These are phyloP conservation scores for Otatea glauca DNA, from an alignment of 176 grass and related monocot genomes.

Conservation along the genomic window DNA sequence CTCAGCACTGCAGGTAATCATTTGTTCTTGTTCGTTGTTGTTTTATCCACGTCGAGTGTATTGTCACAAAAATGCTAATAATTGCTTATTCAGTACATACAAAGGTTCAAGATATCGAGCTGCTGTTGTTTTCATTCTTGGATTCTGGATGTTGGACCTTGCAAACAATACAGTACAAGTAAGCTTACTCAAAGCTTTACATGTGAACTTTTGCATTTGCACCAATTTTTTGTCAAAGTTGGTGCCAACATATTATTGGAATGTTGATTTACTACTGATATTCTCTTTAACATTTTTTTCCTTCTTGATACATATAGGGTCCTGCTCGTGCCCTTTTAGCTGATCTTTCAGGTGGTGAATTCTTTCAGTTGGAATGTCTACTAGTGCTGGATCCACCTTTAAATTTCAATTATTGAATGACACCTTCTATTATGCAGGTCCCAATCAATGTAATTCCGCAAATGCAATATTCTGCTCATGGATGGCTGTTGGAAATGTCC, in stretches of 20 bases:
- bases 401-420: background rate
- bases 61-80: conserved; percentile 23
- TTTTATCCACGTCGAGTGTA: background rate
- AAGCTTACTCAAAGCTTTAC: conserved; percentile 45
- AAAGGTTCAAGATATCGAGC: conserved; percentile 89
- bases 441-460: conserved; percentile 91
- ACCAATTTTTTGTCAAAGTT: background rate
- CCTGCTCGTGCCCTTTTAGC: conserved; percentile 92
- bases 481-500: conserved; percentile 95
- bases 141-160: conserved; percentile 99
- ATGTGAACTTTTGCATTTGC: background rate
- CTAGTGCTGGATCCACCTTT: conserved; percentile 1
- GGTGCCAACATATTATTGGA: background rate
- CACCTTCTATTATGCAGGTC: conserved; percentile 49
- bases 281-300: conserved; percentile 21
- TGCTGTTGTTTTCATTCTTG: conserved; percentile 79
- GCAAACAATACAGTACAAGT: conserved; percentile 99
- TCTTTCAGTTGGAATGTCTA: background rate
- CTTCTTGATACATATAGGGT: conserved; percentile 58
- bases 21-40: background rate
- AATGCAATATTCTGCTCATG: conserved; percentile 99
- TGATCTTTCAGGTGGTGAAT: conserved; percentile 86
- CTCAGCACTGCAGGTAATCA: conserved; percentile 81
- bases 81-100: conserved; percentile 60
- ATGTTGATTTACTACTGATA: background rate